Conservation (phyloP, 257 asterid species). For the Knoxia roxburghii region DNA sequence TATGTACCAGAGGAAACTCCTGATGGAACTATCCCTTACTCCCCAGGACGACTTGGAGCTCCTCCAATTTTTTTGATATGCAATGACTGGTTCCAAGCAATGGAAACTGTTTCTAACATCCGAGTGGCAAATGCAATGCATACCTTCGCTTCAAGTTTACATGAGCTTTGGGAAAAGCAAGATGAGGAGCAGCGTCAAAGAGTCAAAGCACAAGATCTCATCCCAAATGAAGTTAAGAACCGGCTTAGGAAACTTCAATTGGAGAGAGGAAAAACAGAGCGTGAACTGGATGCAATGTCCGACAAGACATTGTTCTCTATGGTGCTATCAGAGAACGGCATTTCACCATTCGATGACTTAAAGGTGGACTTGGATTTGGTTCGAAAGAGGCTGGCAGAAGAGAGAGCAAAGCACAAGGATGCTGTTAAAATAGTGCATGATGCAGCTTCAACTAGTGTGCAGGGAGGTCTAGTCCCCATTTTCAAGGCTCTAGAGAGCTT, state of each 20-base stretch:
- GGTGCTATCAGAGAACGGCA: conserved; percentile 54
- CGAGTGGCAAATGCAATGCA: conserved; percentile 75
- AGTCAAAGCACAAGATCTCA: conserved; percentile 59
- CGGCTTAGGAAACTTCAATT: conserved; percentile 31
- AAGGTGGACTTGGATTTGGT: conserved; percentile 81
- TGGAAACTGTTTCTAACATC: conserved; percentile 64
- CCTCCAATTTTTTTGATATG: conserved; percentile 81
- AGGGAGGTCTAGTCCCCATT: conserved; percentile 84
- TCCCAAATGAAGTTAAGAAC: conserved; percentile 54
- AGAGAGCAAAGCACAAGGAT: conserved; percentile 76
- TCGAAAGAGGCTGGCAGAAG: conserved; percentile 56
- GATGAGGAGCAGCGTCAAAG: conserved; percentile 84
- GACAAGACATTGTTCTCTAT: conserved; percentile 41
- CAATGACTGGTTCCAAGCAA: conserved; percentile 91
- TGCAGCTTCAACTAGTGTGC: conserved; percentile 82
- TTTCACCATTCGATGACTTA: conserved; percentile 56
- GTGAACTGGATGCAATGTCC: conserved; percentile 34
- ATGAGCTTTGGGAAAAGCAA: conserved; percentile 77
- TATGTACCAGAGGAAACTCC: conserved; percentile 69
- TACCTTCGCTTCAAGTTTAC: conserved; percentile 57
- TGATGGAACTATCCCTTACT: conserved; percentile 77
- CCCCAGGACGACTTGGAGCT: conserved; percentile 86
- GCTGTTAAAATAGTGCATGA: conserved; percentile 73
- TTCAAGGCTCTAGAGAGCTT: conserved; percentile 88
- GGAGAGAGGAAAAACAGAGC: conserved; percentile 33